phyloP scores from a whole-genome alignment of 1,139 yeast species.

The Yamadazyma sp. region DNA sequence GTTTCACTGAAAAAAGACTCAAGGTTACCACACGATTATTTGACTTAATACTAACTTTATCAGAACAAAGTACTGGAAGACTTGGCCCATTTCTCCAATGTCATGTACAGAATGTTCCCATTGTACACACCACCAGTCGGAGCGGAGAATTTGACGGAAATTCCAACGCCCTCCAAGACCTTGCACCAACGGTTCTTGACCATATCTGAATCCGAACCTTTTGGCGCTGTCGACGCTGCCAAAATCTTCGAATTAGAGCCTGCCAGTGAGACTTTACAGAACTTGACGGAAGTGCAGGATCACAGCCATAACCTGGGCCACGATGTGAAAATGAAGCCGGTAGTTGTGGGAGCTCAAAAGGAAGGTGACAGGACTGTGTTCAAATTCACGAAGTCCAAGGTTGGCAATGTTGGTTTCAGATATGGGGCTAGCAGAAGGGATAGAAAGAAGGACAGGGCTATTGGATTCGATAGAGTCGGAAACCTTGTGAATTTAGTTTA shows the following conservation, averaged over 20 bases:
- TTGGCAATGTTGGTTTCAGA: slow-evolving; percentile 85
- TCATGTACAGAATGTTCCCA: slow-evolving; percentile 83
- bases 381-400: slow-evolving; percentile 73
- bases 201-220: slow-evolving; percentile 94
- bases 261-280: slow-evolving; percentile 72
- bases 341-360: slow-evolving; percentile 50
- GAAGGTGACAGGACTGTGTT: slow-evolving; percentile 64
- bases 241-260: slow-evolving; percentile 78
- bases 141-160: slow-evolving; percentile 83
- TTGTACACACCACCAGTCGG: slow-evolving; percentile 48
- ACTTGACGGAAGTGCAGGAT: slow-evolving; percentile 59
- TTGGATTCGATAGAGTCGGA: slow-evolving; percentile 75
- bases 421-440: slow-evolving; percentile 92
- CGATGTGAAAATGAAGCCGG: slow-evolving; percentile 25
- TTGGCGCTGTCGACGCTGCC: slow-evolving; percentile 97
- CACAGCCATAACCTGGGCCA: slow-evolving; percentile 23
- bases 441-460: slow-evolving; percentile 78
- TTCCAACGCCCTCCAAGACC: slow-evolving; percentile 87
- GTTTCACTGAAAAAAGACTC: background rate
- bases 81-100: slow-evolving; percentile 52
- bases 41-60: slow-evolving; percentile 33
- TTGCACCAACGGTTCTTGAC: slow-evolving; percentile 81
- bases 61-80: slow-evolving; percentile 51
- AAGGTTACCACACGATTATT: too few relatives aligned
- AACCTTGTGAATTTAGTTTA: slow-evolving; percentile 39